phyloP scores from a whole-genome alignment of 139 green algal species.

The Mesotaenium endlicherianum region DNA sequence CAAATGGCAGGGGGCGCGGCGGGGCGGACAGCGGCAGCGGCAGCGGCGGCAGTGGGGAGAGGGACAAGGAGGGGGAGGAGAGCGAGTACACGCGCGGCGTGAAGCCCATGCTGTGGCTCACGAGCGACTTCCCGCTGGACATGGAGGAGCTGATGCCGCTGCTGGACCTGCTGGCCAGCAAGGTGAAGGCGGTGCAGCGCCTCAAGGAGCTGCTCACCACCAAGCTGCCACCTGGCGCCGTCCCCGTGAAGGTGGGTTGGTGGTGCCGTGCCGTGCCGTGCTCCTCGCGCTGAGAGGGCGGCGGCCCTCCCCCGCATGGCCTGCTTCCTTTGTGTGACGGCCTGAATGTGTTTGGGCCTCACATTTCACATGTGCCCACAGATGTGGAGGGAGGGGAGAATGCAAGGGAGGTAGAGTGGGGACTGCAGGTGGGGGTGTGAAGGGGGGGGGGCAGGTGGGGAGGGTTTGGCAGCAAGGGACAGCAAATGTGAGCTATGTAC shows the following conservation, averaged over 20 bases:
- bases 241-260: constrained; percentile 45
- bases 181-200: constrained; percentile 42
- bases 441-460: not conserved
- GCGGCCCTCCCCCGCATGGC: not conserved
- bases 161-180: constrained; percentile 31
- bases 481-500: not conserved
- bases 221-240: constrained; percentile 37
- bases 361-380: no score
- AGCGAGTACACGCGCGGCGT: constrained; percentile 40
- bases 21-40: not conserved
- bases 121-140: constrained; percentile 33
- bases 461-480: not conserved
- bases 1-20: not conserved
- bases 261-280: not conserved
- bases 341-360: not conserved
- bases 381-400: no score
- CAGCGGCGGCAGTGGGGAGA: not conserved
- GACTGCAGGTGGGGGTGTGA: no score
- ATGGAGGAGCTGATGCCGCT: constrained; percentile 47
- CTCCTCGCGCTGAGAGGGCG: not conserved
- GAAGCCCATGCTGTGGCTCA: constrained; percentile 50
- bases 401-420: no score
- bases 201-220: constrained; percentile 41
- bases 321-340: not conserved
- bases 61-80: constrained; percentile 25